Conservation (phyloP, 768 basidiomycete species). For the Amanita polypyramis region DNA sequence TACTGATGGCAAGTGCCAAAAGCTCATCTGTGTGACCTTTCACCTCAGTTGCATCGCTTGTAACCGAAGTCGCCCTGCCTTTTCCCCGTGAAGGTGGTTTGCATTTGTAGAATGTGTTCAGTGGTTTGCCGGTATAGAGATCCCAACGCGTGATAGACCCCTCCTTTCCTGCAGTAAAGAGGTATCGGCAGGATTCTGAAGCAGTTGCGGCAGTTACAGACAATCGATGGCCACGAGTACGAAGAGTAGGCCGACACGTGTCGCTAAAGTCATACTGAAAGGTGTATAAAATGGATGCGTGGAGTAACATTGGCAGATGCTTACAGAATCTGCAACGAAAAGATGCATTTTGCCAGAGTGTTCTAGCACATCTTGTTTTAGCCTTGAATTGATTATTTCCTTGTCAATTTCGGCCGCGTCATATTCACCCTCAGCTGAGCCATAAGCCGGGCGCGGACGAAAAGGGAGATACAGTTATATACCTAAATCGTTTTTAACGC, state of each 20-base stretch:
- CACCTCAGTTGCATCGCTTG: constrained; percentile 23
- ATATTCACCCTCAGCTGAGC: constrained; percentile 72
- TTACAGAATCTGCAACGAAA: constrained; percentile 65
- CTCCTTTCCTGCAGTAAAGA: constrained; percentile 91
- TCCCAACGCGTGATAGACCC: constrained; percentile 86
- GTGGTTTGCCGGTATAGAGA: constrained; percentile 50
- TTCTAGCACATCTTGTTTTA: constrained; percentile 88
- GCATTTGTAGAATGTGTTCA: constrained; percentile 49
- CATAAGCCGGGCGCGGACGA: neutral
- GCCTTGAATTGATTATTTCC: constrained; percentile 80
- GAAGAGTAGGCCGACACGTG: constrained; percentile 34
- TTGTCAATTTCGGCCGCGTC: constrained; percentile 95
- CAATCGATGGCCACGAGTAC: constrained; percentile 64
- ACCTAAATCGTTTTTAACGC: constrained; percentile 69
- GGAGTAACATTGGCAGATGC: constrained; percentile 13
- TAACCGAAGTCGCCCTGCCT: constrained; percentile 25
- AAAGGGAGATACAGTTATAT: constrained; percentile 16
- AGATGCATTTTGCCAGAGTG: constrained; percentile 82
- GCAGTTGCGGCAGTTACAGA: constrained; percentile 76
- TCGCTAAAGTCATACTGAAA: constrained; percentile 45
- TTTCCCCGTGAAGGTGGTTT: constrained; percentile 36
- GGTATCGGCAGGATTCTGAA: constrained; percentile 56
- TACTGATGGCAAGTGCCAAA: constrained; percentile 70
- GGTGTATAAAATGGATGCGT: neutral
- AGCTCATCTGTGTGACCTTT: constrained; percentile 86